Conservation (phyloP, 148 eudicot genomes). For the Dianthus caryophyllus region DNA sequence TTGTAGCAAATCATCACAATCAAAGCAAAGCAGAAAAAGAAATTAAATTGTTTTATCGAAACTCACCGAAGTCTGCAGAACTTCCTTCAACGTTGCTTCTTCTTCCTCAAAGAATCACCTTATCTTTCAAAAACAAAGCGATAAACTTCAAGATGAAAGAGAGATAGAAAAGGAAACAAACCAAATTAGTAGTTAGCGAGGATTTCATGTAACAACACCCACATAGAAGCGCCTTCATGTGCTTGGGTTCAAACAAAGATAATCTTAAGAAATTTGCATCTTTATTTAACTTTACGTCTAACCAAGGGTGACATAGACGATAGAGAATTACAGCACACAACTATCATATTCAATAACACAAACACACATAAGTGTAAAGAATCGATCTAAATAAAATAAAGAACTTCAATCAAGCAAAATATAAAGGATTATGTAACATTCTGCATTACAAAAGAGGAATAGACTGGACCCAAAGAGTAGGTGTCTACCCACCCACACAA, state of each 20-base stretch:
- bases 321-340: not conserved
- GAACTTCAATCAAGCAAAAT: not conserved
- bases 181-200: not conserved
- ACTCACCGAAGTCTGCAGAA: constrained; percentile 5
- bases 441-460: not conserved
- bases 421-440: not conserved
- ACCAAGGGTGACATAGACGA: not conserved
- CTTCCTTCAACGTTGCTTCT: not conserved
- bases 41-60: no score
- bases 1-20: not conserved
- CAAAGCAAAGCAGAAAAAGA: not conserved
- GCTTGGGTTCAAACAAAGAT: not conserved
- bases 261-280: not conserved
- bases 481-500: not conserved
- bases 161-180: not conserved
- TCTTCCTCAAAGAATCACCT: not conserved
- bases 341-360: not conserved
- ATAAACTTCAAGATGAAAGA: constrained; percentile 5
- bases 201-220: not conserved
- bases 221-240: not conserved
- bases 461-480: not conserved
- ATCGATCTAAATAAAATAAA: not conserved
- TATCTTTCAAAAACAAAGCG: constrained; percentile 9
- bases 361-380: not conserved
- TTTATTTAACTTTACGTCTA: not conserved